Conservation (phyloP, 257 asterid species). For the Linaria vulgaris region DNA sequence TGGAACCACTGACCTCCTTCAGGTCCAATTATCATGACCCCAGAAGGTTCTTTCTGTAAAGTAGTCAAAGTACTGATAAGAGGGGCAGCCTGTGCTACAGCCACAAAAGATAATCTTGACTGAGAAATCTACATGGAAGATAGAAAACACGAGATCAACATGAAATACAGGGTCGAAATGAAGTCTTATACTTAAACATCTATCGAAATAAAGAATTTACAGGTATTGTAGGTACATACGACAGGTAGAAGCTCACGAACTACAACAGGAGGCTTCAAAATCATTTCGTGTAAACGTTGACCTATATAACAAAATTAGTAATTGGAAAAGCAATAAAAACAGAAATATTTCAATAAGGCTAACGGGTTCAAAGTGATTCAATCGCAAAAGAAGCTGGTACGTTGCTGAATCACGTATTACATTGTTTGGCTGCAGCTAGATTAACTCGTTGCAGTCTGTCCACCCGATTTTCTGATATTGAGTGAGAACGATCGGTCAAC, state of each 20-base stretch:
- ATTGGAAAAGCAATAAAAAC: constrained; percentile 13
- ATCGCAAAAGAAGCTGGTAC: not conserved
- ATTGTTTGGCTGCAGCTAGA: constrained; percentile 88
- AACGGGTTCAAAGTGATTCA: constrained; percentile 15
- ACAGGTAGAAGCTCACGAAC: constrained; percentile 55
- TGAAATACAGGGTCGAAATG: not conserved
- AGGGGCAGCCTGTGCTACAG: constrained; percentile 81
- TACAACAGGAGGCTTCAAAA: constrained; percentile 63
- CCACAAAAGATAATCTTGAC: constrained; percentile 71
- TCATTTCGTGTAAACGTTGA: constrained; percentile 91
- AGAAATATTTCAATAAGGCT: not conserved
- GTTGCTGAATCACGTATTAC: constrained; percentile 34
- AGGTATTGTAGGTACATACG: constrained; percentile 41
- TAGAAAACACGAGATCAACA: constrained; percentile 13
- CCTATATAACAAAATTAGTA: constrained; percentile 40
- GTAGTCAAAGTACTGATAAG: constrained; percentile 54
- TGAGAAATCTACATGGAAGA: constrained; percentile 49
- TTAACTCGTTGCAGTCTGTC: constrained; percentile 86
- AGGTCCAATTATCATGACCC: constrained; percentile 85
- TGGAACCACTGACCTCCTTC: constrained; percentile 81
- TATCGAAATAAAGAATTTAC: not conserved
- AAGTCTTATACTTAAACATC: not conserved
- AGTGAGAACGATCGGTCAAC: constrained; percentile 72
- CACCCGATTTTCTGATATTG: constrained; percentile 72
- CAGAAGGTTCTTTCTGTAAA: constrained; percentile 45